These are phyloP conservation scores for Pseudogymnoascus sp. DNA, from an alignment of 2,329 filamentous ascomycete genomes.

Conservation along the genomic window DNA sequence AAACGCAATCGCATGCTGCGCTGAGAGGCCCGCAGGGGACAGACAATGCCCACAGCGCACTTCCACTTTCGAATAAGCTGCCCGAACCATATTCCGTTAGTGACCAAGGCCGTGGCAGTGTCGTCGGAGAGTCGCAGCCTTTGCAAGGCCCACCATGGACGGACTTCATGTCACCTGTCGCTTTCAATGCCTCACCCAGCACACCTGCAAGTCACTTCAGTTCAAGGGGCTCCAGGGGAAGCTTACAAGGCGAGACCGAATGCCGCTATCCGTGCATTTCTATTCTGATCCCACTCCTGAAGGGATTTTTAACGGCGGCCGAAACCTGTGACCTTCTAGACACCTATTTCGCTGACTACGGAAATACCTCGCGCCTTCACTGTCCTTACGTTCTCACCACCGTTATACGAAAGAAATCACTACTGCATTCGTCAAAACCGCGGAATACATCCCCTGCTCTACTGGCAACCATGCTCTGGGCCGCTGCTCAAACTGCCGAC, in stretches of 20 bases:
- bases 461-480: slow-evolving; percentile 40
- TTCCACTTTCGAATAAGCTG: neutral
- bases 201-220: neutral
- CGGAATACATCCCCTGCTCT: slow-evolving; percentile 37
- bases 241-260: neutral
- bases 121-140: neutral
- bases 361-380: slow-evolving; percentile 34
- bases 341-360: slow-evolving; percentile 38
- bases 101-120: neutral
- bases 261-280: neutral
- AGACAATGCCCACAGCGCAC: neutral
- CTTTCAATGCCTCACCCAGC: neutral
- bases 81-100: neutral
- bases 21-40: neutral
- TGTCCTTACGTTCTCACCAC: slow-evolving; percentile 41
- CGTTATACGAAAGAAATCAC: slow-evolving; percentile 37
- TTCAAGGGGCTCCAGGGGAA: neutral
- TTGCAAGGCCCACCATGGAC: neutral
- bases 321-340: slow-evolving; percentile 38
- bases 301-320: neutral
- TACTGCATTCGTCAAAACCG: slow-evolving; percentile 33
- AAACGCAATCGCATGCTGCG: neutral
- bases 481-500: slow-evolving; percentile 39
- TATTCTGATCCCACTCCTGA: neutral
- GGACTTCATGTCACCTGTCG: neutral